Evolutionary conservation across 371 early-diverging fungal species (phyloP).

Genomic region (Zopfochytrium polystomum): DNA sequence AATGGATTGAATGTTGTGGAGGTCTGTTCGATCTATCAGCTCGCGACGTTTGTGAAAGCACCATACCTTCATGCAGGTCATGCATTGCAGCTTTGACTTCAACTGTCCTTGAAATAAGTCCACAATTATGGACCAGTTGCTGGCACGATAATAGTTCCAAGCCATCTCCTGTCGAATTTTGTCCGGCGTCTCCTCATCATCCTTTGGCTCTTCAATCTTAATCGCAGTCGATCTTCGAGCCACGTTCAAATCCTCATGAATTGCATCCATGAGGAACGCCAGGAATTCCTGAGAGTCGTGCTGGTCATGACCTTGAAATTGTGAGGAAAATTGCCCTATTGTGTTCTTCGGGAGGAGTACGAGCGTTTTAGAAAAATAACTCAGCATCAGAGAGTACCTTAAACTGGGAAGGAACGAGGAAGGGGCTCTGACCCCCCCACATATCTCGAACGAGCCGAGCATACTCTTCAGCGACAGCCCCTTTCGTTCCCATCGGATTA

Average conservation of each 20-base stretch:
- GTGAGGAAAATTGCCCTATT: constrained; percentile 42
- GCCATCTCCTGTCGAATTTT: constrained; percentile 47
- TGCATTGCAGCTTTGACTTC: constrained; percentile 74
- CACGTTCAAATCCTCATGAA: constrained; percentile 60
- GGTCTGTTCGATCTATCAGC: constrained; percentile 41
- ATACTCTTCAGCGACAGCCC: constrained; percentile 50
- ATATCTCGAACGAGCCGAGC: constrained; percentile 36
- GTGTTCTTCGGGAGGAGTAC: background rate
- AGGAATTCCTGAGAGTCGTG: constrained; percentile 65
- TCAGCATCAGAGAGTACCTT: constrained; percentile 25
- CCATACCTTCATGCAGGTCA: constrained; percentile 68
- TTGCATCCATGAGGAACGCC: constrained; percentile 46
- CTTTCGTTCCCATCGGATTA: constrained; percentile 81
- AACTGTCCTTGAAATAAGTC: constrained; percentile 69
- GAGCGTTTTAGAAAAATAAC: constrained; percentile 1
- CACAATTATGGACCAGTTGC: constrained; percentile 88
- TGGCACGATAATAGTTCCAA: constrained; percentile 73
- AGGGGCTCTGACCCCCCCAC: constrained; percentile 39
- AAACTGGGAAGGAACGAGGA: constrained; percentile 40
- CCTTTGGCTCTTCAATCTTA: constrained; percentile 25
- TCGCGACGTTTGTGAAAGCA: constrained; percentile 6
- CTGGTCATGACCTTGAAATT: constrained; percentile 55
- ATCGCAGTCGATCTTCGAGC: constrained; percentile 20
- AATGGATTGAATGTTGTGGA: constrained; percentile 89
- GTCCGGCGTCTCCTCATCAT: constrained; percentile 40